Conservation (phyloP, 1,284 basidiomycete species). For the Puccinia hordei region DNA sequence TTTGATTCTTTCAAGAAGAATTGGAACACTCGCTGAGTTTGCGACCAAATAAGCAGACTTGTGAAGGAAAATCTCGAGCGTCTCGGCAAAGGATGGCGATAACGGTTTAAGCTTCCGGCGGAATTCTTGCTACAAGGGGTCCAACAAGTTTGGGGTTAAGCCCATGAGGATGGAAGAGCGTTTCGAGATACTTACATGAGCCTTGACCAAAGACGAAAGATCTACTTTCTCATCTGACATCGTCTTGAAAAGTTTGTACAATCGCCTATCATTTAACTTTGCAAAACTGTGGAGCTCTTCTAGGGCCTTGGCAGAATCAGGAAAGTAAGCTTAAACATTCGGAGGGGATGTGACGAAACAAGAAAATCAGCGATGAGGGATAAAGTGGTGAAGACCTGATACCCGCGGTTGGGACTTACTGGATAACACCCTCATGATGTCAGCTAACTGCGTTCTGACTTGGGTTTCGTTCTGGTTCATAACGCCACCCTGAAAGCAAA, state of each 20-base stretch:
- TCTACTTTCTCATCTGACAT: constrained; percentile 82
- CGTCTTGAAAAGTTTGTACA: constrained; percentile 80
- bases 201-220: constrained; percentile 76
- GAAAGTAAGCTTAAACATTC: constrained; percentile 63
- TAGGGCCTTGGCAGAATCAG: constrained; percentile 72
- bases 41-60: constrained; percentile 72
- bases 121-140: constrained; percentile 69
- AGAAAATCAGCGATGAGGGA: constrained; percentile 63
- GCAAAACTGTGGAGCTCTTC: constrained; percentile 83
- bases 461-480: constrained; percentile 29
- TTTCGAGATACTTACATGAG: constrained; percentile 64
- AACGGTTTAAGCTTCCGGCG: constrained; percentile 73
- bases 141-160: constrained; percentile 51
- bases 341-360: constrained; percentile 25
- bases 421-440: constrained; percentile 27
- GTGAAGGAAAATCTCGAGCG: constrained; percentile 74
- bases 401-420: neutral
- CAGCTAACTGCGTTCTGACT: constrained; percentile 40
- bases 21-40: constrained; percentile 81
- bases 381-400: neutral
- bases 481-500: constrained; percentile 28
- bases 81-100: constrained; percentile 67
- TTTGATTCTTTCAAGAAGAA: constrained; percentile 69
- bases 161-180: constrained; percentile 42
- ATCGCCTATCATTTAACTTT: constrained; percentile 77